Evolutionary conservation across 768 basidiomycete species (phyloP).

Genomic region (Auricularia auricula-judae): DNA sequence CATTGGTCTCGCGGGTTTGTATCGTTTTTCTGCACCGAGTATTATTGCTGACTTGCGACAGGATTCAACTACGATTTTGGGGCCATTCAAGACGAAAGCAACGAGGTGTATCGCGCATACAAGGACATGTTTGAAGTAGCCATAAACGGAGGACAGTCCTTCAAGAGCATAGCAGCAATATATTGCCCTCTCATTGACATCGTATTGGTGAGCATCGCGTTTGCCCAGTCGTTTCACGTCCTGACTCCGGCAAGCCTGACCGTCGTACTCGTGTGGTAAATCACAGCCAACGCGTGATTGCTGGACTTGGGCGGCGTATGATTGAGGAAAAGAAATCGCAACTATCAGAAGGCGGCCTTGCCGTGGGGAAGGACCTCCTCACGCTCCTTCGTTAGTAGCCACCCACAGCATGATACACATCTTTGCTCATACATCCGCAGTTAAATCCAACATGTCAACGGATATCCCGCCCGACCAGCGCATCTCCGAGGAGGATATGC

Average conservation of each 20-base stretch:
- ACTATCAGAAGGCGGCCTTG: slow-evolving; percentile 13
- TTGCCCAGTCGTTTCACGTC: not conserved
- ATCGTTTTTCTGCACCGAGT: no score
- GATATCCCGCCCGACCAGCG: slow-evolving; percentile 28
- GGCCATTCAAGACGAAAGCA: slow-evolving; percentile 34
- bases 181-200: slow-evolving; percentile 36
- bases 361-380: slow-evolving; percentile 34
- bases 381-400: slow-evolving; percentile 32
- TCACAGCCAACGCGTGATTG: slow-evolving; percentile 29
- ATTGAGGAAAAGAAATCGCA: slow-evolving; percentile 29
- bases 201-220: slow-evolving; percentile 28
- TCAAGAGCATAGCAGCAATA: slow-evolving; percentile 31
- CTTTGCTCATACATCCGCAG: slow-evolving; percentile 20
- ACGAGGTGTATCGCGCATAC: slow-evolving; percentile 35
- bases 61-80: slow-evolving; percentile 42
- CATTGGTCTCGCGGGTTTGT: slow-evolving; percentile 39
- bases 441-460: slow-evolving; percentile 47
- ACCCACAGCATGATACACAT: not conserved
- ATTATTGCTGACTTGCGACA: not conserved
- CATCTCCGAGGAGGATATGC: slow-evolving; percentile 49
- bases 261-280: slow-evolving; percentile 28
- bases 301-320: slow-evolving; percentile 29
- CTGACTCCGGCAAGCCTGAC: slow-evolving; percentile 28
- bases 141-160: slow-evolving; percentile 33
- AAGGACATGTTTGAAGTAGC: slow-evolving; percentile 35